These are phyloP conservation scores for Auricularia cornea DNA, from an alignment of 768 basidiomycete genomes.

Conservation along the genomic window DNA sequence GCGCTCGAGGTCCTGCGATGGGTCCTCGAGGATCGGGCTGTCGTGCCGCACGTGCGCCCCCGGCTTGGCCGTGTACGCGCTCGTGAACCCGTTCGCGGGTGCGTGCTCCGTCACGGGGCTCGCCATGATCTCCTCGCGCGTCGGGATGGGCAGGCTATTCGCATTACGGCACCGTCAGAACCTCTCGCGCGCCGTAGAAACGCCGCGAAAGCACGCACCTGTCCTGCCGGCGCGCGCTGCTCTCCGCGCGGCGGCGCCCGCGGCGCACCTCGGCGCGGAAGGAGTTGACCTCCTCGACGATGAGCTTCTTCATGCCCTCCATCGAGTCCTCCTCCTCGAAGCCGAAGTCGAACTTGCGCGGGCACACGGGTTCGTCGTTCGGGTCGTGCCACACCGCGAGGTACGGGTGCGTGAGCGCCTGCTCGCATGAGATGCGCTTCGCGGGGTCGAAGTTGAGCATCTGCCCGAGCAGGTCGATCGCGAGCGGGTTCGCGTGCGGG, in stretches of 20 bases:
- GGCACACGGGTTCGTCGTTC: slow-evolving; percentile 83
- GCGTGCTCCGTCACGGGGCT: slow-evolving; percentile 62
- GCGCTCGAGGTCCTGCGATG: slow-evolving; percentile 75
- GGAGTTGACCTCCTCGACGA: slow-evolving; percentile 81
- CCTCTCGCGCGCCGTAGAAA: background rate
- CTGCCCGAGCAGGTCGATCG: slow-evolving; percentile 85
- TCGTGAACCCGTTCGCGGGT: slow-evolving; percentile 58
- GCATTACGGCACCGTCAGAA: background rate
- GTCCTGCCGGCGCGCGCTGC: slow-evolving; percentile 66
- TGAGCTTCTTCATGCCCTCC: slow-evolving; percentile 94
- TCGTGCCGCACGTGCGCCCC: slow-evolving; percentile 32
- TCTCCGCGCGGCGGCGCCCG: slow-evolving; percentile 61
- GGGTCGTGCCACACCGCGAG: slow-evolving; percentile 97
- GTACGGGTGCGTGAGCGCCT: slow-evolving; percentile 93
- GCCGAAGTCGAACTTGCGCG: slow-evolving; percentile 82
- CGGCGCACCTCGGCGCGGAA: slow-evolving; percentile 87
- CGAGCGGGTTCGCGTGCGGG: slow-evolving; percentile 88
- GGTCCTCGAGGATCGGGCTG: slow-evolving; percentile 77
- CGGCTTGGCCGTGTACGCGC: slow-evolving; percentile 46
- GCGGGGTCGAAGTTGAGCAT: slow-evolving; percentile 95
- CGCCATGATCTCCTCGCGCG: slow-evolving; percentile 71
- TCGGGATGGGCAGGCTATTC: slow-evolving; percentile 65
- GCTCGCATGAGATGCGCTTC: slow-evolving; percentile 91
- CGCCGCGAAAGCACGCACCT: slow-evolving; percentile 37
- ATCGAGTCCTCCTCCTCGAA: slow-evolving; percentile 97